Percentiles rank a stretch among this genome's conserved stretches.
phyloP scores from a whole-genome alignment of 352 stramenopile genomes.

The Pythium diclinum region DNA sequence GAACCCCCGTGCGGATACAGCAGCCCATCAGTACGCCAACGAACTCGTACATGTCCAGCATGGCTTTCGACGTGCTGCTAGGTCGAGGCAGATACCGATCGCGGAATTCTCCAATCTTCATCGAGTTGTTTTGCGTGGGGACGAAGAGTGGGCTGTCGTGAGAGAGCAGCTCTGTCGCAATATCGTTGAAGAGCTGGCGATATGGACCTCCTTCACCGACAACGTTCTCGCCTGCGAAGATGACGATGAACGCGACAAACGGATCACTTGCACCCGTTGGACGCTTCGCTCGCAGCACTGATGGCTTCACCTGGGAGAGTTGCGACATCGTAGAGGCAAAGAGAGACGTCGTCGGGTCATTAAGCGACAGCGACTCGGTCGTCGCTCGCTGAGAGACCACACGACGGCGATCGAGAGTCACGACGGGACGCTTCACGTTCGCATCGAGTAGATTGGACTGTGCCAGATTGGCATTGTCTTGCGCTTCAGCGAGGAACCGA shows the following conservation, averaged over 20 bases:
- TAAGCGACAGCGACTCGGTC: constrained; percentile 28
- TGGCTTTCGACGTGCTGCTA: constrained; percentile 48
- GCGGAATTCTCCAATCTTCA: constrained; percentile 68
- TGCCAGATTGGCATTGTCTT: constrained; percentile 68
- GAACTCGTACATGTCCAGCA: constrained; percentile 76
- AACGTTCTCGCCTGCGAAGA: constrained; percentile 76
- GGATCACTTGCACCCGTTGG: constrained; percentile 72
- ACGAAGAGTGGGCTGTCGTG: constrained; percentile 54
- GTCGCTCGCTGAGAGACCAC: constrained; percentile 34
- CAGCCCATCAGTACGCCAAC: constrained; percentile 76
- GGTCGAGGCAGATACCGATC: constrained; percentile 64
- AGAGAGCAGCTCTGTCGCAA: constrained; percentile 61
- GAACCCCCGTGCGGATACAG: constrained; percentile 71
- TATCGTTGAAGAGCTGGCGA: constrained; percentile 77
- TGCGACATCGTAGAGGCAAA: constrained; percentile 68
- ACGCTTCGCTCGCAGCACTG: constrained; percentile 59
- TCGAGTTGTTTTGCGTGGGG: constrained; percentile 67
- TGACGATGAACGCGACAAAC: constrained; percentile 79
- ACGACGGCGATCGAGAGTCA: constrained; percentile 66
- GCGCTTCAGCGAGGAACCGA: constrained; percentile 59
- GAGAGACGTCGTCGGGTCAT: constrained; percentile 53
- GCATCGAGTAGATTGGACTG: constrained; percentile 42
- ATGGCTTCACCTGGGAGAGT: constrained; percentile 42
- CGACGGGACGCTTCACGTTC: constrained; percentile 54
- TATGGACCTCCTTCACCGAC: constrained; percentile 78